Percentiles rank a stretch among this genome's conserved stretches.
Evolutionary conservation across 371 early-diverging fungal species (phyloP).

Genomic region (Scutellospora calospora): DNA sequence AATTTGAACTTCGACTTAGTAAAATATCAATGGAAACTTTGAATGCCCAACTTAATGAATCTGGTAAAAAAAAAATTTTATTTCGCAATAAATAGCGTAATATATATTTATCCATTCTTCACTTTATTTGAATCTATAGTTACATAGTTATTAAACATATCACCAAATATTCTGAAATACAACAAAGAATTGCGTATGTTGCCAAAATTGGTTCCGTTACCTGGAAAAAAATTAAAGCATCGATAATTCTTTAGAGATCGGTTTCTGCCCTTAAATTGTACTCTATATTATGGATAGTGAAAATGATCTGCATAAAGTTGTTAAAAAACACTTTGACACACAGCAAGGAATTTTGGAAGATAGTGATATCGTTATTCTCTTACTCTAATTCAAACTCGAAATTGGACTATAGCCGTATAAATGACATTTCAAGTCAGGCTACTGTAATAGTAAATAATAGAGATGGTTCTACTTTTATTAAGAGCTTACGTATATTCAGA

Average conservation of each 20-base stretch:
- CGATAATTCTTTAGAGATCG: neutral
- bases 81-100: neutral
- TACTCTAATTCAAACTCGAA: too few relatives aligned
- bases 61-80: neutral
- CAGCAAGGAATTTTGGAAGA: too few relatives aligned
- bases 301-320: neutral
- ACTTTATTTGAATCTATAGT: neutral
- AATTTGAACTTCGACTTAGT: neutral
- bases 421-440: too few relatives aligned
- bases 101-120: neutral
- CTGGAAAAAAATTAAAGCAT: slow-evolving; percentile 3
- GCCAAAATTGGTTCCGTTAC: neutral
- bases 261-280: neutral
- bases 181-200: neutral
- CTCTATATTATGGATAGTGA: slow-evolving; percentile 8
- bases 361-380: too few relatives aligned
- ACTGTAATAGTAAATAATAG: too few relatives aligned
- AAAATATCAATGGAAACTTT: neutral
- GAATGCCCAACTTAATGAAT: neutral
- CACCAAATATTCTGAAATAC: slow-evolving; percentile 8
- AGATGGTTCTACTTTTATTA: too few relatives aligned
- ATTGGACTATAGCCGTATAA: too few relatives aligned
- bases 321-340: neutral
- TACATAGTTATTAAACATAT: slow-evolving; percentile 3
- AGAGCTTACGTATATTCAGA: too few relatives aligned